These are phyloP conservation scores for Elaphomyces granulatus DNA, from an alignment of 495 filamentous ascomycete species.

Conservation along the genomic window DNA sequence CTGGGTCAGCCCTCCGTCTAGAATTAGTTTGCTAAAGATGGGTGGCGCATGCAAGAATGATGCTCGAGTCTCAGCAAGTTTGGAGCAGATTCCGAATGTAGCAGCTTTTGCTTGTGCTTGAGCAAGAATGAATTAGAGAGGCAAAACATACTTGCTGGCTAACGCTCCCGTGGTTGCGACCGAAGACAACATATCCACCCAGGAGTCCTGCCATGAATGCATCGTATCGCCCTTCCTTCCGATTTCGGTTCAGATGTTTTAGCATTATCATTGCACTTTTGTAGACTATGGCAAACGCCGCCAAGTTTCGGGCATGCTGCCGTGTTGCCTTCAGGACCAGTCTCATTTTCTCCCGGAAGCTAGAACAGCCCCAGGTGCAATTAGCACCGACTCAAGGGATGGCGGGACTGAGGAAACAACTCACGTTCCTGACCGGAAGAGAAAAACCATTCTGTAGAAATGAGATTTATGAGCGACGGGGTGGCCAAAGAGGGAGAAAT, in stretches of 20 bases:
- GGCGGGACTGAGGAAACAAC: conserved; percentile 13
- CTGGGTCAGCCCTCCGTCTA: conserved; percentile 1
- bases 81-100: too few species aligned
- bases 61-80: too few species aligned
- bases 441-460: conserved; percentile 63
- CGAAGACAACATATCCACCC: conserved; percentile 89
- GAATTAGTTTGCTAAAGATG: neutral
- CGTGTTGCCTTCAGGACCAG: conserved; percentile 75
- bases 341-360: conserved; percentile 59
- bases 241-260: conserved; percentile 45
- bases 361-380: conserved; percentile 12
- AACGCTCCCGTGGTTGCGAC: conserved; percentile 64
- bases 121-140: too few species aligned
- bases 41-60: too few species aligned
- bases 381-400: conserved; percentile 2
- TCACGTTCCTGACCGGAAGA: conserved; percentile 85
- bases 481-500: neutral
- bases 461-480: conserved; percentile 1
- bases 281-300: conserved; percentile 79
- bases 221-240: conserved; percentile 55
- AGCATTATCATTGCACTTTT: conserved; percentile 65
- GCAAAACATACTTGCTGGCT: conserved; percentile 57
- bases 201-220: conserved; percentile 80
- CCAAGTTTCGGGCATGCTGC: conserved; percentile 83
- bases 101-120: too few species aligned